Conservation (phyloP, 352 stramenopile species). For the Lagenidium giganteum region DNA sequence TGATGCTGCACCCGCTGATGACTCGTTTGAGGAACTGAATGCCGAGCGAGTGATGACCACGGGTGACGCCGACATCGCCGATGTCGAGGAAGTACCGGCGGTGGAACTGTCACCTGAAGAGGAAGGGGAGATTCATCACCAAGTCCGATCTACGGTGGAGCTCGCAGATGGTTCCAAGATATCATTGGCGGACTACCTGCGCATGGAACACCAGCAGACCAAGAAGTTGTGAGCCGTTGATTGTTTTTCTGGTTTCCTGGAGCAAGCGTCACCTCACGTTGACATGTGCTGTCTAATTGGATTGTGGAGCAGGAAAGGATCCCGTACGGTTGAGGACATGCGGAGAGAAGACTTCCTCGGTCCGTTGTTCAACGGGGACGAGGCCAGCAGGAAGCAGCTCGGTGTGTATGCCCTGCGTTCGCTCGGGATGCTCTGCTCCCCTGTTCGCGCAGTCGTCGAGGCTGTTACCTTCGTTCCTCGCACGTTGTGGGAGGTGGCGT, state of each 20-base stretch:
- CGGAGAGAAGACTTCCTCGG: constrained; percentile 53
- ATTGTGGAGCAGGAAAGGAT: constrained; percentile 29
- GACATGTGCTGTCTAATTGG: no score
- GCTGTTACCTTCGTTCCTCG: constrained; percentile 41
- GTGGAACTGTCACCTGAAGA: constrained; percentile 21
- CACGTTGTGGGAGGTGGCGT: constrained; percentile 36
- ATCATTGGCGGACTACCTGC: constrained; percentile 57
- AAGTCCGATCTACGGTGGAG: constrained; percentile 50
- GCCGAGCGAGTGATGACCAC: background rate
- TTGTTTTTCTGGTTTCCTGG: background rate
- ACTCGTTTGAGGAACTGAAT: constrained; percentile 14
- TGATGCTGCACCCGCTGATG: no score
- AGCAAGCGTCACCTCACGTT: no score
- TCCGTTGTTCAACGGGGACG: constrained; percentile 54
- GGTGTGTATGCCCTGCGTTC: constrained; percentile 43
- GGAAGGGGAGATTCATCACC: constrained; percentile 18
- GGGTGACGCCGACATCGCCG: constrained; percentile 7
- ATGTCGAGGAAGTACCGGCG: constrained; percentile 18
- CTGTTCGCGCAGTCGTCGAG: constrained; percentile 43
- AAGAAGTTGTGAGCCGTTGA: constrained; percentile 45
- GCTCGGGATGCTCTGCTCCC: constrained; percentile 45
- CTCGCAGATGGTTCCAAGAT: constrained; percentile 53
- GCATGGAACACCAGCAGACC: constrained; percentile 31
- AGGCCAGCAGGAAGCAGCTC: constrained; percentile 47
- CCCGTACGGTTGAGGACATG: constrained; percentile 42